These are phyloP conservation scores for Fusarium coicis DNA, from an alignment of 2,329 filamentous ascomycete species.

Conservation along the genomic window DNA sequence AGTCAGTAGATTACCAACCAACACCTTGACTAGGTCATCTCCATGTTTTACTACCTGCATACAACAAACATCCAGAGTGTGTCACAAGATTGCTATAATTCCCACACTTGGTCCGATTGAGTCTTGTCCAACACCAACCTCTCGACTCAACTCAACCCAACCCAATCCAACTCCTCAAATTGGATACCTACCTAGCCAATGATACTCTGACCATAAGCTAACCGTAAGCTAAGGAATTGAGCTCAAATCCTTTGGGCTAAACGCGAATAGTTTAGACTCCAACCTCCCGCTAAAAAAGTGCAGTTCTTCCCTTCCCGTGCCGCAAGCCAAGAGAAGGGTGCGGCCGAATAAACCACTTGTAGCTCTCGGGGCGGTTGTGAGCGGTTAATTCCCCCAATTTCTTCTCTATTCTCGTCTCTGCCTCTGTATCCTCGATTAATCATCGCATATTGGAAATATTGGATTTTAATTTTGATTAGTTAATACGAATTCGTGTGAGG, in stretches of 20 bases:
- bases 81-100: not conserved
- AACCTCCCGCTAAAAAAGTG: not conserved
- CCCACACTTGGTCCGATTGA: not conserved
- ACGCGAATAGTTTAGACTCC: not conserved
- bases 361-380: slow-evolving; percentile 23
- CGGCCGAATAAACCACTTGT: slow-evolving; percentile 25
- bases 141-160: not conserved
- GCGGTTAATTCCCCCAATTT: slow-evolving; percentile 24
- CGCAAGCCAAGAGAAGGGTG: slow-evolving; percentile 24
- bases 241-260: slow-evolving; percentile 7
- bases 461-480: not conserved
- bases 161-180: not conserved
- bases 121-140: slow-evolving; percentile 7
- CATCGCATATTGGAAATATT: not conserved
- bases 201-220: slow-evolving; percentile 7
- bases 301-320: slow-evolving; percentile 16
- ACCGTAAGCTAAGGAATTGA: slow-evolving; percentile 6
- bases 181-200: slow-evolving; percentile 1
- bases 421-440: not conserved
- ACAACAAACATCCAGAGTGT: not conserved
- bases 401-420: not conserved
- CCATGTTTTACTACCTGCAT: not conserved
- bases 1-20: not conserved
- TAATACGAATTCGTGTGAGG: not conserved
- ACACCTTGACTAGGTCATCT: not conserved